Base-by-base conservation (phyloP, 192 early-diverging fungal species). In the Backusella sp. region DNA sequence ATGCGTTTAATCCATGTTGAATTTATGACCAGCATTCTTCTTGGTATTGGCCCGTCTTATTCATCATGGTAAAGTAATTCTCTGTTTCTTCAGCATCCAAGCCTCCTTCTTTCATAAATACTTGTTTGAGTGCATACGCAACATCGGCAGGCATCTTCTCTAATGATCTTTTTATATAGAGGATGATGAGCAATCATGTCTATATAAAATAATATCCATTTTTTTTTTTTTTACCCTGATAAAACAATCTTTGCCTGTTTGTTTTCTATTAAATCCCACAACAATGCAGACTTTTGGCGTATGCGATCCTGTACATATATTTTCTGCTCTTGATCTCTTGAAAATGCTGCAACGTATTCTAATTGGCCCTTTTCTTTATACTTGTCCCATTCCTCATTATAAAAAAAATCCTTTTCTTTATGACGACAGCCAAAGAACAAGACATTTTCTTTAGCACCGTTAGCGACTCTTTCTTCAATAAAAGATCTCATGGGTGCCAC, bases 401-500 rank as follows among this genome's bases (percentile, higher is more conserved):
- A 97, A 52, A 92, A 86, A 81, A 88, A 95, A 80, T 99, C 98
- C 53, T 83, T 86, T 21, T 87, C 72, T 26, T 75, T 68, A 72
- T 91, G 82, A 36, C 98, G 89, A 71, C 90, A 94, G 17, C 98
- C 98, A 81, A 96, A 92, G 80, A 98, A 93, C 67, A 99, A 75
- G 1, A 90, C 76, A 72, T 95, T 96, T 34, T 90, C 88, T 80
- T 77, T 77, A 7, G 88, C 82, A 32, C 82, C 84, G 37, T 83
- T 62, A 5, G 66, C 39, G 15, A 88, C 69, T 0, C 96, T 86
- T 11, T 87, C 79, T 52, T 91, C 82, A 17, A 96, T 72, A 56
- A 97, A 89, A 32, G 94, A 83, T 75, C 96, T 87, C 88, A 99
- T 96, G 0, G 97, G 94, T 9, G 98, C 96, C 26, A 99, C 87